Evolutionary conservation across 2,329 filamentous ascomycete genomes (phyloP).

Genomic region (Neofusicoccum umdonicola): DNA sequence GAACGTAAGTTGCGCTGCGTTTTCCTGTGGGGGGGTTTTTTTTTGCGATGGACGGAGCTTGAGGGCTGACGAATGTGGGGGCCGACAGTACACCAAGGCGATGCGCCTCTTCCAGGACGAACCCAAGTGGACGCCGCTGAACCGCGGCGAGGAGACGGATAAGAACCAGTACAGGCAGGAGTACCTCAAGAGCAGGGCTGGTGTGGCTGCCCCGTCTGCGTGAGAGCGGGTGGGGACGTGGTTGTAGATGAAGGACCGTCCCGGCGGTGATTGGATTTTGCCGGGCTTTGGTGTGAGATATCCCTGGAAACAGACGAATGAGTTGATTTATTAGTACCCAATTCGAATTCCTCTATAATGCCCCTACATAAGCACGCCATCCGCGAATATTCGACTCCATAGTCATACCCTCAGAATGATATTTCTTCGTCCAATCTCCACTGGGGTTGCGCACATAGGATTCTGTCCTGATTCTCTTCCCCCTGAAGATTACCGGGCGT

Average conservation of each 20-base stretch:
- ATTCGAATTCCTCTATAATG: too few species aligned
- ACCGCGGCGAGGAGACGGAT: constrained; percentile 75
- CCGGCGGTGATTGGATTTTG: neutral
- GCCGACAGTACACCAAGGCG: constrained; percentile 78
- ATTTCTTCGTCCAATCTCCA: too few species aligned
- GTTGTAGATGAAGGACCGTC: neutral
- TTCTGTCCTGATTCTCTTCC: too few species aligned
- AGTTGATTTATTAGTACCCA: neutral
- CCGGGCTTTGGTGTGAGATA: neutral
- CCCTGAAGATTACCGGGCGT: too few species aligned
- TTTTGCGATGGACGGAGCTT: neutral
- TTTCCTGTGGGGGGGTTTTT: neutral
- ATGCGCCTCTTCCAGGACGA: constrained; percentile 98
- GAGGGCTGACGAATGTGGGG: neutral
- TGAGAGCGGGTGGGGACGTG: neutral
- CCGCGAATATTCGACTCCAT: too few species aligned
- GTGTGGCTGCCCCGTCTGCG: neutral
- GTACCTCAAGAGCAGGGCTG: constrained; percentile 58
- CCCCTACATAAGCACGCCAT: too few species aligned
- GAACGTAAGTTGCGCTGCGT: constrained; percentile 66
- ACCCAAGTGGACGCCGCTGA: constrained; percentile 95
- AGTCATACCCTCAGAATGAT: too few species aligned
- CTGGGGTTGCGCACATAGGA: too few species aligned
- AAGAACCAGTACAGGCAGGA: constrained; percentile 73
- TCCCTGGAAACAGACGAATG: neutral